These are phyloP conservation scores for Apiospora malaysiana DNA, from an alignment of 2,329 filamentous ascomycete genomes.

Conservation along the genomic window DNA sequence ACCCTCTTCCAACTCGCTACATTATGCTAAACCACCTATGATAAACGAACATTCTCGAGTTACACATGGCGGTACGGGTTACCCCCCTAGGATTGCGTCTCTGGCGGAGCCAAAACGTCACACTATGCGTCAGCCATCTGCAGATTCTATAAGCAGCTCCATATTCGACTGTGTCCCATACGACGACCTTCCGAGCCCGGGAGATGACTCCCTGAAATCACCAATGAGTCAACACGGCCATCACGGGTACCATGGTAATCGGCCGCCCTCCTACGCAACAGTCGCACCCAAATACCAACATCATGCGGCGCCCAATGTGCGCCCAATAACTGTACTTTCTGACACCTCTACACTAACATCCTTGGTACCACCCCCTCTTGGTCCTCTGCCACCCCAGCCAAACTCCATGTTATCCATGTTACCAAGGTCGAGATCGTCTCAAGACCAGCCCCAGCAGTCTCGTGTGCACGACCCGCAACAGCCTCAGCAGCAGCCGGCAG, in stretches of 20 bases:
- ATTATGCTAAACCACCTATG: not conserved
- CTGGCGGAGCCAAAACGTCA: conserved; percentile 30
- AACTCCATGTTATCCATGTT: not conserved
- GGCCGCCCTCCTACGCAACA: conserved; percentile 6
- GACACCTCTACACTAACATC: not conserved
- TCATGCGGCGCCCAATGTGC: not conserved
- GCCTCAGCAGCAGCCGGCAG: conserved; percentile 24
- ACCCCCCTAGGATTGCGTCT: conserved; percentile 35
- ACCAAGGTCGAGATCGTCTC: not conserved
- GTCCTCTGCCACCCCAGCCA: conserved; percentile 9
- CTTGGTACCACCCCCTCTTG: not conserved
- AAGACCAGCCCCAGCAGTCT: conserved; percentile 20
- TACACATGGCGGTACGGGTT: conserved; percentile 23
- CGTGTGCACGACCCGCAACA: conserved; percentile 1
- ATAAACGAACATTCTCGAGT: not conserved
- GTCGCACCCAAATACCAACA: conserved; percentile 1
- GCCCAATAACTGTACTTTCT: not conserved
- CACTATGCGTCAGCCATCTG: conserved; percentile 38
- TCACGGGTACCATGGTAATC: conserved; percentile 17
- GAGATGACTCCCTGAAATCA: conserved; percentile 29
- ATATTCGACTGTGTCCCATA: conserved; percentile 41
- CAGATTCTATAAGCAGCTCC: conserved; percentile 44
- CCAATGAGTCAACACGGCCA: conserved; percentile 27
- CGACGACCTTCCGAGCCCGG: conserved; percentile 32
- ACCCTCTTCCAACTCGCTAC: not conserved